Evolutionary conservation across 495 filamentous ascomycete species (phyloP).

Genomic region (Neurospora africana): DNA sequence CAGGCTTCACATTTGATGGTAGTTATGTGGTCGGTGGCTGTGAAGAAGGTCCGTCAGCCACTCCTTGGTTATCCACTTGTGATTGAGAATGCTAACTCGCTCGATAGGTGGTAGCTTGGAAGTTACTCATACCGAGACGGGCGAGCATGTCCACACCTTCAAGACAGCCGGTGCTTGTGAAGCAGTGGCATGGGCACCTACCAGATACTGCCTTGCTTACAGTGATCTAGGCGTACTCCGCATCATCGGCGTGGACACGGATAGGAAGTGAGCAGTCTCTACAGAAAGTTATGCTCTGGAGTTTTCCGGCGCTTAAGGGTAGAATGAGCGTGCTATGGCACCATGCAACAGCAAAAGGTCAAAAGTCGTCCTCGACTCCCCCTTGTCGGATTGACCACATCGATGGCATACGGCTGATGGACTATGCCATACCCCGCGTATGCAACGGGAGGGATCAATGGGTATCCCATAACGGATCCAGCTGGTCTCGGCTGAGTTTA

Average conservation of each 20-base stretch:
- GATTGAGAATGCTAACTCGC: slow-evolving; percentile 3
- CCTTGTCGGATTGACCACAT: background rate
- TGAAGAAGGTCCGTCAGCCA: slow-evolving; percentile 53
- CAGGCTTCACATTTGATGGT: slow-evolving; percentile 78
- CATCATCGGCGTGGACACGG: slow-evolving; percentile 56
- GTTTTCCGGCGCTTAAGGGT: background rate
- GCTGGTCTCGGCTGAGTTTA: background rate
- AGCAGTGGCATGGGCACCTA: slow-evolving; percentile 83
- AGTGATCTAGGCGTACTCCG: slow-evolving; percentile 70
- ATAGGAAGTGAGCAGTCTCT: slow-evolving; percentile 25
- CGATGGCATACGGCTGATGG: background rate
- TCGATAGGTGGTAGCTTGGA: slow-evolving; percentile 45
- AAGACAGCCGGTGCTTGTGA: slow-evolving; percentile 54
- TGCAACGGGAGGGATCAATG: background rate
- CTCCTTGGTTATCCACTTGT: background rate
- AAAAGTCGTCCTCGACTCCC: background rate
- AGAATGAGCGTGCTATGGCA: background rate
- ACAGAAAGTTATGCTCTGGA: background rate
- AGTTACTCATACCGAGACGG: slow-evolving; percentile 77
- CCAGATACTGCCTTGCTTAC: slow-evolving; percentile 80
- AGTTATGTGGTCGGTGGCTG: slow-evolving; percentile 76
- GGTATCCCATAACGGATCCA: background rate
- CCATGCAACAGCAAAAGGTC: background rate
- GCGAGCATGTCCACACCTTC: slow-evolving; percentile 72
- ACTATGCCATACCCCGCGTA: background rate